Base-by-base conservation (phyloP, 108 stramenopile species). In the Halocafeteria seosinensis region DNA sequence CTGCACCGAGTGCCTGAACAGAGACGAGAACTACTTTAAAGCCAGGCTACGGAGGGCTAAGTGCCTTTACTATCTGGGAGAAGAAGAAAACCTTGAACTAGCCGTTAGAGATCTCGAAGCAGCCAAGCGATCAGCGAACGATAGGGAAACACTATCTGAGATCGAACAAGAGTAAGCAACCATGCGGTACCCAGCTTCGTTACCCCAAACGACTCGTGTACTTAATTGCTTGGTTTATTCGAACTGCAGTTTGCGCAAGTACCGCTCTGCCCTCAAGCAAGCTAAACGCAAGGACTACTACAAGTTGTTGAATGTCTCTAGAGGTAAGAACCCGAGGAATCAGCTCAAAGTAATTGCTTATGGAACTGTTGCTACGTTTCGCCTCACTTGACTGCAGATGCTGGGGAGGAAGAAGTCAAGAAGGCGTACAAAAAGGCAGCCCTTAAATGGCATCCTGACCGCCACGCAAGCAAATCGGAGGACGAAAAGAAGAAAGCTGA, bases 291-390 rank as follows among this genome's bases (percentile, higher is more conserved):
- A 73, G 57, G 77, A 78, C 65, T 70, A 65, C 57, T 92, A 92
- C 71, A 84, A 88, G 34, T 68, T 79, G 29, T 69, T 92, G 8
- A 73, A 74, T 42, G 80, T 92, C 13, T 64, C 83, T 9, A 37
- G 63, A 11, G 52, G 69, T 25, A 86, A 87, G 6, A 72, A 76
- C 23, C 50, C n/a, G n/a, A n/a, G n/a, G n/a, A n/a, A n/a, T n/a
- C n/a, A n/a, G 62, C 52, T 57, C 62, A 21, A n/a, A n/a, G n/a
- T n/a, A n/a, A n/a, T n/a, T n/a, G n/a, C n/a, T n/a, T n/a, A n/a
- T n/a, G n/a, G n/a, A n/a, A n/a, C n/a, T n/a, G n/a, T n/a, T n/a
- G n/a, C n/a, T n/a, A n/a, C n/a, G n/a, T n/a, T n/a, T n/a, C n/a
- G 0, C 32, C 5, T 55, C 55, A 34, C 0, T 11, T 2, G 68